phyloP scores from a whole-genome alignment of 176 grass and related monocot species.

The Zea luxurians region DNA sequence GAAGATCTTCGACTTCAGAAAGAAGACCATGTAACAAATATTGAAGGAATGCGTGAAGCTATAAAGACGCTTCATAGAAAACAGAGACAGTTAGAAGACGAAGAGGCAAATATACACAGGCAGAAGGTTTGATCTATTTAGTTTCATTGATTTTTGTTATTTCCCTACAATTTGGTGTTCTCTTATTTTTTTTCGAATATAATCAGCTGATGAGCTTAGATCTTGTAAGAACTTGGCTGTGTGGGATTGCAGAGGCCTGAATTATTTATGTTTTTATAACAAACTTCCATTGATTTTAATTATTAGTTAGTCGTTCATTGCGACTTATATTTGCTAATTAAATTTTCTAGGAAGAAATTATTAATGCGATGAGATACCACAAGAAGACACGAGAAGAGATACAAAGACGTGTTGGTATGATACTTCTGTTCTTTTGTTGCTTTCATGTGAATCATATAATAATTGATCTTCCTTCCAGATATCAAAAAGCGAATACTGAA shows the following conservation, averaged over 20 bases:
- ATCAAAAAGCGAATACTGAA: conserved; percentile 51
- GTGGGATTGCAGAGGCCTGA: neutral
- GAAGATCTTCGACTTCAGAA: conserved; percentile 53
- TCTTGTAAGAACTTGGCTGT: neutral
- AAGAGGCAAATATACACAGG: conserved; percentile 68
- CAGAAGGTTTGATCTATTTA: conserved; percentile 54
- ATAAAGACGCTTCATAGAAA: conserved; percentile 53
- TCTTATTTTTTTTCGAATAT: neutral
- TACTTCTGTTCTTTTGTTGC: conserved; percentile 22
- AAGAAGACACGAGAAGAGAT: conserved; percentile 58
- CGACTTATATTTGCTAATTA: conserved; percentile 17
- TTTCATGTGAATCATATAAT: conserved; percentile 31
- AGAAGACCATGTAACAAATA: conserved; percentile 38
- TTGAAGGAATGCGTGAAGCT: conserved; percentile 41
- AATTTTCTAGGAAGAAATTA: conserved; percentile 66
- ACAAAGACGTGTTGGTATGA: conserved; percentile 63
- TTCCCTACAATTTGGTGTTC: neutral
- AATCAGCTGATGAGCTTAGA: neutral
- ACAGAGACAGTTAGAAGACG: conserved; percentile 68
- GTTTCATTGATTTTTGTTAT: conserved; percentile 12
- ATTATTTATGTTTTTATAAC: neutral
- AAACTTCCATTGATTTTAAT: conserved; percentile 8
- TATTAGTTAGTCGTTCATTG: conserved; percentile 15
- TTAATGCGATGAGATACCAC: conserved; percentile 44
- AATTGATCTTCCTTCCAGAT: conserved; percentile 36